These are phyloP conservation scores for Paraphoma chrysanthemicola DNA, from an alignment of 2,329 filamentous ascomycete genomes.

Conservation along the genomic window DNA sequence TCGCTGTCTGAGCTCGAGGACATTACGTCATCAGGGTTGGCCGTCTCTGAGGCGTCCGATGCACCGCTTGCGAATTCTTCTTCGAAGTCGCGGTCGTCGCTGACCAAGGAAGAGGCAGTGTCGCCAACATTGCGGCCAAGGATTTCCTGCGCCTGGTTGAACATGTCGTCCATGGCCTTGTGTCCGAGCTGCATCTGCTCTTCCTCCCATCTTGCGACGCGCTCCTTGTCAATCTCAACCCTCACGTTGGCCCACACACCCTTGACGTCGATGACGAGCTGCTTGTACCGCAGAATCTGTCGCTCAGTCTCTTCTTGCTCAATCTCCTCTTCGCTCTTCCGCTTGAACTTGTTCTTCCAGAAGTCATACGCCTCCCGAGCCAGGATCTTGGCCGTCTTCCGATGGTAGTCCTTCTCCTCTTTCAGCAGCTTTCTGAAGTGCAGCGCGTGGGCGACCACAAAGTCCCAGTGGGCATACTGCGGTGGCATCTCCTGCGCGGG, in stretches of 20 bases:
- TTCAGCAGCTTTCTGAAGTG: conserved; percentile 83
- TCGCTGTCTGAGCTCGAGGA: conserved; percentile 44
- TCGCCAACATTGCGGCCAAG: conserved; percentile 42
- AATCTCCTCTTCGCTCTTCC: conserved; percentile 71
- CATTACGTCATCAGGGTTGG: conserved; percentile 53
- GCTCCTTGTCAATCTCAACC: conserved; percentile 63
- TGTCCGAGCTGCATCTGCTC: conserved; percentile 63
- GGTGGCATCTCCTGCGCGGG: conserved; percentile 74
- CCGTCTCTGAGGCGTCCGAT: conserved; percentile 42
- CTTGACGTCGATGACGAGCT: conserved; percentile 70
- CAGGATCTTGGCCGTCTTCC: conserved; percentile 76
- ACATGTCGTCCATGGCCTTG: conserved; percentile 75
- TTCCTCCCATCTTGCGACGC: conserved; percentile 65
- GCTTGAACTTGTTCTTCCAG: conserved; percentile 71
- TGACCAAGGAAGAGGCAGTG: conserved; percentile 47
- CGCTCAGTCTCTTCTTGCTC: conserved; percentile 76
- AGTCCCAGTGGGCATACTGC: conserved; percentile 88
- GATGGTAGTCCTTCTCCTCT: conserved; percentile 80
- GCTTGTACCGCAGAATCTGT: conserved; percentile 72
- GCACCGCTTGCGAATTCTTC: conserved; percentile 52
- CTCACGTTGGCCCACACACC: conserved; percentile 67
- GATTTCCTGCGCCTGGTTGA: conserved; percentile 69
- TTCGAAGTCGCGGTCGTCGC: conserved; percentile 48
- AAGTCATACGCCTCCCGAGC: conserved; percentile 80
- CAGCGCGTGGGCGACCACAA: conserved; percentile 78